A percentile compares a stretch with the other conserved stretches of the same genome.
These are phyloP conservation scores for Vitis labrusca DNA, from an alignment of 164 flowering plant genomes.

Conservation along the genomic window DNA sequence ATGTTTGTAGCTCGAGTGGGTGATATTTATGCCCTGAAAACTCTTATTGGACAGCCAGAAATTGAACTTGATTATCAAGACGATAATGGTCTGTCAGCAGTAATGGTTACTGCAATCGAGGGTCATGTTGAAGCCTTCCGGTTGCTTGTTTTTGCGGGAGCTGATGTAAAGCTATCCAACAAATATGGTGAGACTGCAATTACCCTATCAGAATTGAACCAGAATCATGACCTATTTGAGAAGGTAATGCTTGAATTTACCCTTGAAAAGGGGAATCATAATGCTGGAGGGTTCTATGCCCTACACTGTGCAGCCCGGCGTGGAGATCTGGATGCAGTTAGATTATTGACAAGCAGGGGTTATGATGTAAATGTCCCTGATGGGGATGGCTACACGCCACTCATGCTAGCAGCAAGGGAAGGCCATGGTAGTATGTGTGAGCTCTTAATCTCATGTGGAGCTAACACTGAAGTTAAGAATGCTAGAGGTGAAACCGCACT, in stretches of 20 bases:
- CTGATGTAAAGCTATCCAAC: conserved; percentile 51
- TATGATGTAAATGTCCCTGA: conserved; percentile 54
- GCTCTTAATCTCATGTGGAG: conserved; percentile 49
- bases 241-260: conserved; percentile 72
- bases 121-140: conserved; percentile 69
- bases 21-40: conserved; percentile 45
- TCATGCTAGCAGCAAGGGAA: conserved; percentile 76
- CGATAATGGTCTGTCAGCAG: conserved; percentile 57
- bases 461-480: conserved; percentile 38
- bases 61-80: conserved; percentile 52
- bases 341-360: conserved; percentile 47
- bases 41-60: conserved; percentile 31
- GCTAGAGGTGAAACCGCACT: conserved; percentile 61
- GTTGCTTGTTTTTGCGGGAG: conserved; percentile 64
- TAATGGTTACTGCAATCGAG: conserved; percentile 51
- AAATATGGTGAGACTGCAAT: conserved; percentile 56
- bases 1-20: conserved; percentile 53
- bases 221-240: conserved; percentile 47
- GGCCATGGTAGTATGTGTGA: conserved; percentile 51
- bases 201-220: conserved; percentile 33
- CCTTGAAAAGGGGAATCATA: conserved; percentile 44
- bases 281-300: conserved; percentile 54
- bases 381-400: conserved; percentile 66
- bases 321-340: conserved; percentile 53
- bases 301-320: conserved; percentile 70